Base-by-base conservation (phyloP, 2,329 filamentous ascomycete species). In the Pseudopithomyces maydicus region DNA sequence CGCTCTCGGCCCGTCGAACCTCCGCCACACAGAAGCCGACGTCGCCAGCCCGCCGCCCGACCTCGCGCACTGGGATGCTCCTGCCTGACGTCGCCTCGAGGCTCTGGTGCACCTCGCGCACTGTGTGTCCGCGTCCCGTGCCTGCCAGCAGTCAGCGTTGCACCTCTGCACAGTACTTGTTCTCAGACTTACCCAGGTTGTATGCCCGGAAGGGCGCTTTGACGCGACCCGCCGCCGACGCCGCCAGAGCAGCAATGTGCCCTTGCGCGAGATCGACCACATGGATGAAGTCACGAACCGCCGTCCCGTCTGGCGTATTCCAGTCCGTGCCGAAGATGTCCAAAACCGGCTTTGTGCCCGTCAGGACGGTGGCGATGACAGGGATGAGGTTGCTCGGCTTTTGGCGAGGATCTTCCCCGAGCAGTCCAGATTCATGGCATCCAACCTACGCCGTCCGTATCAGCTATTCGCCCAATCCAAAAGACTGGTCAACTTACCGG, bases 271-370 rank as follows among this genome's bases (percentile, higher is more conserved):
- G 80, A 70, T 89, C 87, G 15, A 82, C 83, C 36, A 89, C 87
- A 63, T 89, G 87, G 60, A 89, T 88, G 67, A 88, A 90, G 71
- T 90, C 87, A 41, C 87, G 83, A 39, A 89, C 81, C 1, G 86
- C 85, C 0, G 87, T 89, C 15, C 87, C 87, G 63, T 90, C 87
- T 3, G 79, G 76, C 0, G 87, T 89, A 54, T 86, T 80, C 82
- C 86, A 90, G 71, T 90, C 85, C 2, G 80, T 81, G 7, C 87
- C 87, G 61, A 86, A 89, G 52, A 89, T 82, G 48, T 84, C 79
- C n/a, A 89, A 77, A 43, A 81, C 78, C 3, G 78, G 66, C 46
- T 81, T 79, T 35, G 79, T 74, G 1, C 86, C 85, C 0, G 81
- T 84, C 65, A 88, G 78, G 7, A 88, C 85, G 52, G 85, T 84